Conservation (phyloP, 2,329 filamentous ascomycete genomes). For the Apiospora aurea region DNA sequence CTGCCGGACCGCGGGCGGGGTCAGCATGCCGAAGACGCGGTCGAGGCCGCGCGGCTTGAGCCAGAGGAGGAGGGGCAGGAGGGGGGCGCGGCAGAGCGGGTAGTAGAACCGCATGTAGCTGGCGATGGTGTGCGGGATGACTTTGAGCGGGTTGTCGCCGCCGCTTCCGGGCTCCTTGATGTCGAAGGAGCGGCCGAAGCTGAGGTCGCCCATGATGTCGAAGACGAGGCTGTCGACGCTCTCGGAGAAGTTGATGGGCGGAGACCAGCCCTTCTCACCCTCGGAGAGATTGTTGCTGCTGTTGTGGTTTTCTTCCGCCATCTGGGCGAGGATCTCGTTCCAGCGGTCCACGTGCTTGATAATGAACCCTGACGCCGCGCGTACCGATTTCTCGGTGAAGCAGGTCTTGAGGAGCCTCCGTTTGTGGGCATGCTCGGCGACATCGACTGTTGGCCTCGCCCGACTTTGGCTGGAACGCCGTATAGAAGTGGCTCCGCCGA, state of each 20-base stretch:
- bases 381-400: conserved; percentile 36
- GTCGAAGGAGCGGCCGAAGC: conserved; percentile 37
- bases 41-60: not conserved
- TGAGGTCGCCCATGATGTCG: conserved; percentile 32
- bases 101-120: not conserved
- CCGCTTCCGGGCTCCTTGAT: conserved; percentile 35
- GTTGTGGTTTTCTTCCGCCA: too few relatives aligned
- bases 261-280: too few relatives aligned
- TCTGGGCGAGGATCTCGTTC: not conserved
- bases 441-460: conserved; percentile 31
- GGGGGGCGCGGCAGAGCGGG: not conserved
- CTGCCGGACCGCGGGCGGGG: not conserved
- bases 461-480: conserved; percentile 25
- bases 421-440: conserved; percentile 30
- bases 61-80: not conserved
- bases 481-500: conserved; percentile 33
- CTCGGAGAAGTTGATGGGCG: not conserved
- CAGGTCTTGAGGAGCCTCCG: conserved; percentile 33
- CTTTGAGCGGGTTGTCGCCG: conserved; percentile 31
- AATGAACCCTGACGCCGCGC: conserved; percentile 32
- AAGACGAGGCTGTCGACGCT: not conserved
- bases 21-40: not conserved
- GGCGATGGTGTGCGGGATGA: conserved; percentile 26
- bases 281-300: too few relatives aligned
- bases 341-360: not conserved